Base-by-base conservation (phyloP, 1,284 basidiomycete species). In the Meira nashicola region DNA sequence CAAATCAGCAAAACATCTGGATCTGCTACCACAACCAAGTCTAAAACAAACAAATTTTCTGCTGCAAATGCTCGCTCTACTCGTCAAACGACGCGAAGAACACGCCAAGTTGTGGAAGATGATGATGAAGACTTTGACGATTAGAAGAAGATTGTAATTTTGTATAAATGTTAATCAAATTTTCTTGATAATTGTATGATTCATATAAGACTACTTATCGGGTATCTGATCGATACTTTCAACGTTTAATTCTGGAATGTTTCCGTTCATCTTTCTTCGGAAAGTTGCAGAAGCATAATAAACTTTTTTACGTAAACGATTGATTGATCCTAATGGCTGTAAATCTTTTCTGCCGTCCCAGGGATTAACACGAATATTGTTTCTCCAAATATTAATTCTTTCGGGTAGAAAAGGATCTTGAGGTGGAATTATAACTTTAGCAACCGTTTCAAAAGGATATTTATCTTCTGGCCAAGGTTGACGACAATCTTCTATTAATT, bases 341-440 rank as follows among this genome's bases (percentile, higher is more conserved):
- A 69, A 70, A 11, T 62, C 61, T 10, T 58, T 58, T 12, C 71
- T 38, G 11, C 71, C 71, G 39, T 74, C 63, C 71, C 71, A 73
- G 25, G 63, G 63, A 46, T 74, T 64, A 28, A 72, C 54, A n/a
- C 63, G 12, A 15, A 73, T 69, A 48, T 71, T 56, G 38, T 73
- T 60, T 21, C 70, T 63, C 71, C 71, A 73, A 56, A 72, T 71
- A 56, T 54, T 59, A 33, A 67, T 61, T 25, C 69, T 41, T 23
- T 63, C 62, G 3, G 63, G 63, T 8, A 58, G 37, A 51, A 71
- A 70, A 15, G 65, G 61, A n/a, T 74, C 71, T 49, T 74, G 68
- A 8, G 64, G 53, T 25, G 70, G 68, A 33, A 74, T 41, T 25
- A 59, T 58, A 15, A 74, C 23, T 25, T 55, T 70, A 0, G 70